phyloP scores from a whole-genome alignment of 345 rosid genomes.

The Gossypium longicalyx region DNA sequence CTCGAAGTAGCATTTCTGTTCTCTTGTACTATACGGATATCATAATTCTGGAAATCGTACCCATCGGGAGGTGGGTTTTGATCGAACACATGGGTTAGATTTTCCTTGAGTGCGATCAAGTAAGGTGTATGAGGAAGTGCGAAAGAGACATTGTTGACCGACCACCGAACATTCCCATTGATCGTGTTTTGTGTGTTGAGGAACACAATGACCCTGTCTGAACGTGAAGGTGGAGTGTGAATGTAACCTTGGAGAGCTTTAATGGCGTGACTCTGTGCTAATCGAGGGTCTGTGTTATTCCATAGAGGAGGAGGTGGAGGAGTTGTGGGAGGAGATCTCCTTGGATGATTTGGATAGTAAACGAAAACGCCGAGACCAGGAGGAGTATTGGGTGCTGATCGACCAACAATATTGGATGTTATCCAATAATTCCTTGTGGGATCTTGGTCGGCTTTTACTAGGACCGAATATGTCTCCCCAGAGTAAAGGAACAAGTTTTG shows the following conservation, averaged over 20 bases:
- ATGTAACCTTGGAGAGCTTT: conserved; percentile 41
- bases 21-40: not conserved
- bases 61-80: conserved; percentile 43
- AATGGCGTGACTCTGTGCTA: conserved; percentile 49
- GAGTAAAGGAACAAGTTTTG: conserved; percentile 66
- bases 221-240: conserved; percentile 34
- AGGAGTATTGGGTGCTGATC: conserved; percentile 33
- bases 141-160: conserved; percentile 63
- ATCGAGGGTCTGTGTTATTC: conserved; percentile 32
- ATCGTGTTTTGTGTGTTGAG: conserved; percentile 58
- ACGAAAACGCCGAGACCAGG: conserved; percentile 42
- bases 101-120: conserved; percentile 50
- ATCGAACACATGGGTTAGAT: conserved; percentile 31
- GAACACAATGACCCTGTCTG: conserved; percentile 46
- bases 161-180: conserved; percentile 39
- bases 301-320: conserved; percentile 44
- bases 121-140: conserved; percentile 54
- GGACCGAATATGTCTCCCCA: conserved; percentile 72
- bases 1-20: conserved; percentile 40
- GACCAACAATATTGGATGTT: conserved; percentile 50
- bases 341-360: conserved; percentile 57
- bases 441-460: conserved; percentile 50
- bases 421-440: conserved; percentile 65
- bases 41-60: conserved; percentile 14
- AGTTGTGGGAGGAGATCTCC: conserved; percentile 34